Conservation (phyloP, 2,329 filamentous ascomycete species). For the Emericellopsis cladophorae region DNA sequence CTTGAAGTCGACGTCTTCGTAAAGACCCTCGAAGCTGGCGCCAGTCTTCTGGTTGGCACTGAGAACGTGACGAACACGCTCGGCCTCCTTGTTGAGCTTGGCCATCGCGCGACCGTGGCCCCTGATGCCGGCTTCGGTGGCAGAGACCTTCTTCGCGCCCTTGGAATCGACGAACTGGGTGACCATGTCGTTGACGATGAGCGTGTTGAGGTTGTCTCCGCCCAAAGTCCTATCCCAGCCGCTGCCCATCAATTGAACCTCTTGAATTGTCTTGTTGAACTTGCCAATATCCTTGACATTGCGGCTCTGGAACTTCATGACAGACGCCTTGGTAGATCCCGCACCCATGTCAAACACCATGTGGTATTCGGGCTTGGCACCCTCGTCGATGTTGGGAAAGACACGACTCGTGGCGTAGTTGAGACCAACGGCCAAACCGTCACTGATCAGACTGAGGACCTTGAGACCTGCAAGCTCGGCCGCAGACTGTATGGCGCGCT, state of each 20-base stretch:
- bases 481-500: slow-evolving; percentile 70
- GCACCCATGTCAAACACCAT: slow-evolving; percentile 97
- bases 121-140: slow-evolving; percentile 51
- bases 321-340: slow-evolving; percentile 80
- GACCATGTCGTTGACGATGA: slow-evolving; percentile 85
- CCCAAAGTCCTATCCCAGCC: slow-evolving; percentile 87
- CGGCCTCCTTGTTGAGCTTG: slow-evolving; percentile 87
- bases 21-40: slow-evolving; percentile 75
- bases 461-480: slow-evolving; percentile 81
- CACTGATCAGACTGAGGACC: slow-evolving; percentile 73
- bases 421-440: slow-evolving; percentile 82
- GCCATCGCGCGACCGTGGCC: slow-evolving; percentile 73
- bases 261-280: slow-evolving; percentile 93
- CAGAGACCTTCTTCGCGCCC: slow-evolving; percentile 50
- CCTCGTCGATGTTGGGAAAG: slow-evolving; percentile 74
- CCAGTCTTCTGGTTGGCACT: slow-evolving; percentile 82
- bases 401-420: slow-evolving; percentile 90
- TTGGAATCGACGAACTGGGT: slow-evolving; percentile 61
- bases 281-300: slow-evolving; percentile 84
- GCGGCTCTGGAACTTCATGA: slow-evolving; percentile 80
- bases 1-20: slow-evolving; percentile 85
- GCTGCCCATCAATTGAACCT: slow-evolving; percentile 76
- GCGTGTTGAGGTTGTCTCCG: slow-evolving; percentile 75
- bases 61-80: slow-evolving; percentile 74
- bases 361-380: slow-evolving; percentile 80